Evolutionary conservation across 805 yeast genomes (phyloP), one percentile per base, ranked within the genome.

Genomic region (Candida yuanshanica): DNA sequence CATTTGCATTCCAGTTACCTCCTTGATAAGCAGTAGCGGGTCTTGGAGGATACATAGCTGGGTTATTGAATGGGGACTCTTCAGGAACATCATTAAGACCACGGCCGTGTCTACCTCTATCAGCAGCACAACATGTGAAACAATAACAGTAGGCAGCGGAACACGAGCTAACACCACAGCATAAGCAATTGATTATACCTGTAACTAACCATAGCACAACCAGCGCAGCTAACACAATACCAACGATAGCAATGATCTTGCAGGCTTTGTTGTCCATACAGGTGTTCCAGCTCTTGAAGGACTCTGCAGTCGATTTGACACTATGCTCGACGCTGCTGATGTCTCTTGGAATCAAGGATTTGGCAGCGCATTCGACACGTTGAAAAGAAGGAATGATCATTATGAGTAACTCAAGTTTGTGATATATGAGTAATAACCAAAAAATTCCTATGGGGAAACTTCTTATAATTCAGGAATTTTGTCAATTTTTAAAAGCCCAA

Each of bases 191-290:
- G 37, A 81, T 49, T 2, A 85, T 20, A 0, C 77, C 72, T 12
- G 74, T 65, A 2, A 82, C 16, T 4, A 83, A 43, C 83, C 89
- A 81, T 6, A 83, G 38, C 0, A 59, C 63, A 0, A 83, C 44
- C 2, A 85, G 49, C 0, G 58, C 67, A 0, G 80, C 91, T 11
- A 86, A 53, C 0, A 67, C 75, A 4, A 84, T 81, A 3, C 84
- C 82, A 12, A 83, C 85, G 34, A 85, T 84, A 4, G 85, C 90
- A 17, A 82, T 75, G 43, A 84, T 75, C 55, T 85, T 86, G 62
- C 95, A 86, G 36, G 79, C 69, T 35, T 64, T 79, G 59, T 83
- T 82, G 54, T 72, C 82, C 91, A 83, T 84, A 62, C 95, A 86
- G 3, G 85, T 75, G 55, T 81, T 77, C 93, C 95, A 85, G 39